Evolutionary conservation across 192 early-diverging fungal species (phyloP).

Genomic region (Podila clonocystis): DNA sequence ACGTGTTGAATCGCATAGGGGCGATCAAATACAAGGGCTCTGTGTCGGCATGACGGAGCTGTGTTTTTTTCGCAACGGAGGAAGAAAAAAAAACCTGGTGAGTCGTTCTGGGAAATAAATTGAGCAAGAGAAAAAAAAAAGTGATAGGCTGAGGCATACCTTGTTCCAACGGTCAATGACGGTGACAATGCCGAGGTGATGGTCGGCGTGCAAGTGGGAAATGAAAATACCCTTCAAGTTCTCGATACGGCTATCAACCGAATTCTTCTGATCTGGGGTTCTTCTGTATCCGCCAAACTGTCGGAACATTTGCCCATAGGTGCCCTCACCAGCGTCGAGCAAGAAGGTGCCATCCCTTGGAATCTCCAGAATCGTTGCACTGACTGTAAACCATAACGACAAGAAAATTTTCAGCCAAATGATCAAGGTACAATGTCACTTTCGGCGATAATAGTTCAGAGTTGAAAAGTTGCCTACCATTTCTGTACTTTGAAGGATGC

Average conservation of each 20-base stretch:
- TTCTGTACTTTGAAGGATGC: conserved; percentile 89
- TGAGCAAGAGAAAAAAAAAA: background rate
- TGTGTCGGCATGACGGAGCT: conserved; percentile 20
- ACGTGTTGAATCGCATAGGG: conserved; percentile 62
- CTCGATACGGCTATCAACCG: conserved; percentile 63
- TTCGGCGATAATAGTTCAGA: too few species aligned
- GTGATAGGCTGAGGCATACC: conserved; percentile 45
- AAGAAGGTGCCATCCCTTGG: conserved; percentile 72
- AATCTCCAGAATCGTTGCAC: conserved; percentile 79
- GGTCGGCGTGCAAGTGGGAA: conserved; percentile 98
- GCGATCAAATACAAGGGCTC: conserved; percentile 62
- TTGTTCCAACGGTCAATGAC: conserved; percentile 78
- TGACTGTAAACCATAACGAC: conserved; percentile 64
- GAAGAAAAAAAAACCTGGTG: conserved; percentile 2
- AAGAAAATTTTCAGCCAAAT: background rate
- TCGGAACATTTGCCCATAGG: conserved; percentile 83
- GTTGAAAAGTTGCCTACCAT: conserved; percentile 60
- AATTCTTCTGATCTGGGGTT: conserved; percentile 37
- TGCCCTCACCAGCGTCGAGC: conserved; percentile 93
- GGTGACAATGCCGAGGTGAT: conserved; percentile 87
- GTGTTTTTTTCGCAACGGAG: background rate
- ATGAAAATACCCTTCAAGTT: conserved; percentile 82
- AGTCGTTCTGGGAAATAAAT: background rate
- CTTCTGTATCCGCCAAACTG: conserved; percentile 57
- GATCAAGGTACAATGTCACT: background rate